Percentiles rank a stretch among this genome's conserved stretches.
These are phyloP conservation scores for Parasarocladium wereldwijsianum DNA, from an alignment of 2,329 filamentous ascomycete genomes.

Conservation along the genomic window DNA sequence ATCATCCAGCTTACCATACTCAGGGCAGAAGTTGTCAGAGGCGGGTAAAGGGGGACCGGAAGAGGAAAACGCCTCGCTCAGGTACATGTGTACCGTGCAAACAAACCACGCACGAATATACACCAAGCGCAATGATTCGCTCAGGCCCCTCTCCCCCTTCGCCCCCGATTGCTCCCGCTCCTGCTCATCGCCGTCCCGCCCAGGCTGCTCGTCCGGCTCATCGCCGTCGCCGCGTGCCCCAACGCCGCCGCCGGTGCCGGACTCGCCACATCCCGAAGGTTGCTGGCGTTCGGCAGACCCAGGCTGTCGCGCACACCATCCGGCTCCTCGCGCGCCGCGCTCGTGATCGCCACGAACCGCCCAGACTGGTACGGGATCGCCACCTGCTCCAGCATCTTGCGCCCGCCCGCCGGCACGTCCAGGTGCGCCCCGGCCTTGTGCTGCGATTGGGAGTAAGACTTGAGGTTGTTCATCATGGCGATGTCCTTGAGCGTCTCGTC, in stretches of 20 bases:
- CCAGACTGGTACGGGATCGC: constrained; percentile 31
- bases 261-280: constrained; percentile 24
- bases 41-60: no score
- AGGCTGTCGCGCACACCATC: constrained; percentile 35
- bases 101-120: no score
- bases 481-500: constrained; percentile 41
- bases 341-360: constrained; percentile 33
- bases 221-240: constrained; percentile 25
- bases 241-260: constrained; percentile 9
- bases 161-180: constrained; percentile 33
- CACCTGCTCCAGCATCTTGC: constrained; percentile 40
- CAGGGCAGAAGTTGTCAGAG: no score
- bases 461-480: constrained; percentile 41
- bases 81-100: no score
- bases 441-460: constrained; percentile 38
- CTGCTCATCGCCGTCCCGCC: constrained; percentile 43
- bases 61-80: constrained; percentile 2
- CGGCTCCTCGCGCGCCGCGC: constrained; percentile 28
- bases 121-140: constrained; percentile 1
- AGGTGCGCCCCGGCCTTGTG: constrained; percentile 37
- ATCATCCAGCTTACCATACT: no score
- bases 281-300: constrained; percentile 28
- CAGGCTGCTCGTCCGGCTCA: constrained; percentile 41
- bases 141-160: constrained; percentile 23
- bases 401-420: constrained; percentile 36